A percentile compares a stretch with the other conserved stretches of the same genome.
These are phyloP conservation scores for Penium margaritaceum DNA, from an alignment of 139 green algal genomes.

Conservation along the genomic window DNA sequence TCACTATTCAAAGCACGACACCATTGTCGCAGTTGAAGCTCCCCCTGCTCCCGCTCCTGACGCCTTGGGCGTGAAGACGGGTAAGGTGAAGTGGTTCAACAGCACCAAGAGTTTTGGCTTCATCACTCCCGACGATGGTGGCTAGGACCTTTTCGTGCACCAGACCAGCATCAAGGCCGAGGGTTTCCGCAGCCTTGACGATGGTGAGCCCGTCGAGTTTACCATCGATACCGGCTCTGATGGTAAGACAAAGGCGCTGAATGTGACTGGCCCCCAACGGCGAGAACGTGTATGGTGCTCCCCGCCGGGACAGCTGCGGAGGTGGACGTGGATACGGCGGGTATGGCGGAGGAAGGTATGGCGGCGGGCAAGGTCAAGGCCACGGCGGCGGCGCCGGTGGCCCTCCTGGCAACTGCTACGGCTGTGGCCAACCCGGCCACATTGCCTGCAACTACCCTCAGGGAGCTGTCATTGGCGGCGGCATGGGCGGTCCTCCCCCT, in stretches of 20 bases:
- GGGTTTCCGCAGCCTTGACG: constrained; percentile 80
- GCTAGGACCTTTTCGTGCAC: constrained; percentile 90
- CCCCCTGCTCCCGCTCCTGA: no score
- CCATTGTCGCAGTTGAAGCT: no score
- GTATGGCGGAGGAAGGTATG: constrained; percentile 10
- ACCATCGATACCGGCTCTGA: constrained; percentile 73
- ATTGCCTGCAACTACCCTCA: constrained; percentile 40
- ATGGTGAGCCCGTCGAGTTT: constrained; percentile 87
- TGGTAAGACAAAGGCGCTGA: constrained; percentile 79
- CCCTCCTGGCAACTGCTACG: constrained; percentile 31
- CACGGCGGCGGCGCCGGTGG: constrained; percentile 10
- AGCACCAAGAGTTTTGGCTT: constrained; percentile 83
- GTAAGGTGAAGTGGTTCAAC: constrained; percentile 87
- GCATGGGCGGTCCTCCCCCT: background rate
- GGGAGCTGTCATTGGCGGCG: no score
- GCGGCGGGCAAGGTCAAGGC: constrained; percentile 14
- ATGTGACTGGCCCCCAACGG: constrained; percentile 78
- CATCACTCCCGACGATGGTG: constrained; percentile 73
- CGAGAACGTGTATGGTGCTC: constrained; percentile 44
- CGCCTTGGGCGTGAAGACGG: constrained; percentile 8
- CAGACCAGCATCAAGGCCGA: constrained; percentile 86
- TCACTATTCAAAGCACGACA: no score
- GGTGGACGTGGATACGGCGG: background rate
- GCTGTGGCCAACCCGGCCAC: constrained; percentile 41
- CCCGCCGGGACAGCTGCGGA: constrained; percentile 3